phyloP scores from a whole-genome alignment of 371 early-diverging fungal genomes.

The Mortierella sp. region DNA sequence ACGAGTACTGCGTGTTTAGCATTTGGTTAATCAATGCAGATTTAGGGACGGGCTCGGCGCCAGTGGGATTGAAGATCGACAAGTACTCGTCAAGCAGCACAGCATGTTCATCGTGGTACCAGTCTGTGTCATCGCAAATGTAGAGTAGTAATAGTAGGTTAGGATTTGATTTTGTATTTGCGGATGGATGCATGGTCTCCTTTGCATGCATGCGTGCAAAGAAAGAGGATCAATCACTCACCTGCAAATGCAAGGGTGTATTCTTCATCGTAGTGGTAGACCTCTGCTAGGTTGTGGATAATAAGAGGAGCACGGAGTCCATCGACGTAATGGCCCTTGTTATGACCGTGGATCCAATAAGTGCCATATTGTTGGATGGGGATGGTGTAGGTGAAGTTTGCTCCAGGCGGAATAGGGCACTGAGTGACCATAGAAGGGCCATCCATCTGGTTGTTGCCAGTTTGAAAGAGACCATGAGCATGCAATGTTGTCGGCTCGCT shows the following conservation, averaged over 20 bases:
- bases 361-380: slow-evolving; percentile 76
- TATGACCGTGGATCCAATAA: slow-evolving; percentile 84
- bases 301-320: slow-evolving; percentile 85
- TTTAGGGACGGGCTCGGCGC: slow-evolving; percentile 78
- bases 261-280: slow-evolving; percentile 82
- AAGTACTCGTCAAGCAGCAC: slow-evolving; percentile 62
- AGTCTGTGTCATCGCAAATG: slow-evolving; percentile 62
- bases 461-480: slow-evolving; percentile 79
- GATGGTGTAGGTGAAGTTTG: slow-evolving; percentile 75
- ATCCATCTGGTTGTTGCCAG: slow-evolving; percentile 71
- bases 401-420: slow-evolving; percentile 61
- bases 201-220: neutral
- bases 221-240: slow-evolving; percentile 28
- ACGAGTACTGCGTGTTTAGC: slow-evolving; percentile 62
- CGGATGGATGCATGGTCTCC: neutral
- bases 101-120: slow-evolving; percentile 73
- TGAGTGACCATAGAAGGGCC: slow-evolving; percentile 76
- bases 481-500: slow-evolving; percentile 76
- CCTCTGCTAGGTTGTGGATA: slow-evolving; percentile 73
- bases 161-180: neutral
- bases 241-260: slow-evolving; percentile 70
- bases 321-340: slow-evolving; percentile 83
- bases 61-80: slow-evolving; percentile 73
- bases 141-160: slow-evolving; percentile 8
- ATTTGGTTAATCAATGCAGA: slow-evolving; percentile 71